Evolutionary conservation across 2,329 filamentous ascomycete genomes (phyloP), one percentile per base, ranked within the genome.

Genomic region (Cladosporium sp.): DNA sequence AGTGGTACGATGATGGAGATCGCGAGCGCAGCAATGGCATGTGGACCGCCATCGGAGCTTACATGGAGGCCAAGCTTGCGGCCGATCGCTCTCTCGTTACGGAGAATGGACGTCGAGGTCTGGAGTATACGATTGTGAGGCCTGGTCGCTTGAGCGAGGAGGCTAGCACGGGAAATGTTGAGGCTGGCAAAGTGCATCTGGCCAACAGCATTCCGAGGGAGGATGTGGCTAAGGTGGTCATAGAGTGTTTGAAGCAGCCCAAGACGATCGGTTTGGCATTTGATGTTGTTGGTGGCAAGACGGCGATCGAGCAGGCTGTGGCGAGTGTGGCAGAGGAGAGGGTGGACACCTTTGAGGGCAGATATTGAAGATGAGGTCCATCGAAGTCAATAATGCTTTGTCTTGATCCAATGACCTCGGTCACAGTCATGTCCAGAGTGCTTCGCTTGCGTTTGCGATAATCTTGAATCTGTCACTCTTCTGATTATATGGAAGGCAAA

Each of bases 151-250:
- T 79, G 49, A 71, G 75, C 4, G 71, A 79, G 40, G 78, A 81
- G 32, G 74, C 78, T 1, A 83, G 65, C 4, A 72, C 63, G 19
- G 77, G 75, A 4, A 74, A 64, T 35, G 69, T 79, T 4, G 68
- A 64, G 7, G 73, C 78, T 1, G 78, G 78, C 3, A 74, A 73
- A 62, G 73, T 77, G 10, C 72, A 74, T 48, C 52, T 77, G 17
- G 64, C 61, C 1, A 63, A 65, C 0, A 72, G 63, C 53, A 71
- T 81, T 47, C 80, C 80, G 58, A 77, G 86, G 6, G 82, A 79
- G 55, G 79, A 82, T 64, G 85, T 89, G 9, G 87, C 86, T 6
- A 71, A 76, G 57, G 77, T 84, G 2, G 79, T 82, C 1, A 81
- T 81, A 9, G 73, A 78, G 62, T 73, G 86, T 60, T 74, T 89